phyloP scores from a whole-genome alignment of 225 moss, liverwort and hornwort species.

The Sphagnum tenellum region DNA sequence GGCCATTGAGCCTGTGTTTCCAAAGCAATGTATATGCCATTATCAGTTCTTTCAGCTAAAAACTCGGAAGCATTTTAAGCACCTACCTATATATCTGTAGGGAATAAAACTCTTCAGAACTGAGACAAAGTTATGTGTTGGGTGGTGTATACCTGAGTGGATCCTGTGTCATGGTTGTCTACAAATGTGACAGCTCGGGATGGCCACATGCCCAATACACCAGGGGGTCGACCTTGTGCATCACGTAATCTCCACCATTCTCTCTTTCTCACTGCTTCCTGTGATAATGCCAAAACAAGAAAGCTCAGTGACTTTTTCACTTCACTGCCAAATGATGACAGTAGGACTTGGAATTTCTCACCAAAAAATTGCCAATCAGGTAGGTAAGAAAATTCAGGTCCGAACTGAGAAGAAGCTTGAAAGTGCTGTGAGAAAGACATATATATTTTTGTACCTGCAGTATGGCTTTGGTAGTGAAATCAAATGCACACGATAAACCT shows the following conservation, averaged over 20 bases:
- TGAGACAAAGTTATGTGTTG: neutral
- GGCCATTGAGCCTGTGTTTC: constrained; percentile 76
- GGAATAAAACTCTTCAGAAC: neutral
- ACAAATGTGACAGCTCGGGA: constrained; percentile 86
- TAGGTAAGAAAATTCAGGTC: too few relatives aligned
- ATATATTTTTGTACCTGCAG: constrained; percentile 47
- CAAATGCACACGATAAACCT: constrained; percentile 76
- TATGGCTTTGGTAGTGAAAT: constrained; percentile 95
- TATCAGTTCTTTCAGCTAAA: neutral
- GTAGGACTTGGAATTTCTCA: too few relatives aligned
- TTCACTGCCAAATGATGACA: too few relatives aligned
- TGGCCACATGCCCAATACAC: constrained; percentile 87
- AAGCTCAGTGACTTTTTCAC: too few relatives aligned
- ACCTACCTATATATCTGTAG: constrained; percentile 8
- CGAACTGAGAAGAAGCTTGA: too few relatives aligned
- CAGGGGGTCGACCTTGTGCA: constrained; percentile 59
- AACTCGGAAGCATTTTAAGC: neutral
- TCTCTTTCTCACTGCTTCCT: constrained; percentile 76
- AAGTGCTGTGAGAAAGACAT: too few relatives aligned
- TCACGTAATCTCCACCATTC: constrained; percentile 98
- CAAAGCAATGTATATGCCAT: neutral
- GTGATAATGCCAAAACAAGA: neutral
- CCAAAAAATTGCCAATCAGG: too few relatives aligned
- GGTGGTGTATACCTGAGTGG: constrained; percentile 60
- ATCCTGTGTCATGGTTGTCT: constrained; percentile 98